These are phyloP conservation scores for Fusarium hostae DNA, from an alignment of 2,329 filamentous ascomycete genomes.

Conservation along the genomic window DNA sequence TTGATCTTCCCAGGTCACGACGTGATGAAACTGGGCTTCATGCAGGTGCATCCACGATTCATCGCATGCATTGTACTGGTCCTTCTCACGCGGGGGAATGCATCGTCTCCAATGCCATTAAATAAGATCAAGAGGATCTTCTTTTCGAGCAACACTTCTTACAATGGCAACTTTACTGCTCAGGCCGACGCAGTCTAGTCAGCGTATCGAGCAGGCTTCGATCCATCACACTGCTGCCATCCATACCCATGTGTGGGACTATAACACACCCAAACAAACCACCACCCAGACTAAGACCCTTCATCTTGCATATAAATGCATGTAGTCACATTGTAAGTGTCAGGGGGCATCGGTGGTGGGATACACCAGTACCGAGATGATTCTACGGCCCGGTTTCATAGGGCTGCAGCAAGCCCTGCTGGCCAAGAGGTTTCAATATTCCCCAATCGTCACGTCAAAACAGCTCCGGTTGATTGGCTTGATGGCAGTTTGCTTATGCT, in stretches of 20 bases:
- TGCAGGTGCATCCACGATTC: neutral
- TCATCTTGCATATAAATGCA: neutral
- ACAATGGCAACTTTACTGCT: neutral
- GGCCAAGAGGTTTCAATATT: neutral
- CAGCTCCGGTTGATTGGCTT: accelerated
- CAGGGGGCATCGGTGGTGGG: neutral
- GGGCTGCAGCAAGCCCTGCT: neutral
- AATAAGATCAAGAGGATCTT: accelerated
- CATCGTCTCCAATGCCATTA: neutral
- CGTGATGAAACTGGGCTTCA: neutral
- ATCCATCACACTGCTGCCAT: neutral
- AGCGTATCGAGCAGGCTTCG: neutral
- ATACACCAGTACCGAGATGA: neutral
- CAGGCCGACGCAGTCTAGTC: neutral
- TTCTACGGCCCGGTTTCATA: neutral
- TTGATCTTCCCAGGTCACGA: neutral
- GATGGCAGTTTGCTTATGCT: neutral
- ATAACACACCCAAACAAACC: neutral
- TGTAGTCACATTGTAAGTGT: neutral
- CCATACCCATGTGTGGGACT: neutral
- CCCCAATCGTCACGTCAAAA: accelerated
- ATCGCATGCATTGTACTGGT: neutral
- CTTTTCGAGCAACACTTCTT: accelerated
- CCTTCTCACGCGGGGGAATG: too few species aligned
- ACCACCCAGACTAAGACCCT: accelerated